Base-by-base conservation (phyloP, 2,329 filamentous ascomycete species). In the Aureobasidium pullulans region DNA sequence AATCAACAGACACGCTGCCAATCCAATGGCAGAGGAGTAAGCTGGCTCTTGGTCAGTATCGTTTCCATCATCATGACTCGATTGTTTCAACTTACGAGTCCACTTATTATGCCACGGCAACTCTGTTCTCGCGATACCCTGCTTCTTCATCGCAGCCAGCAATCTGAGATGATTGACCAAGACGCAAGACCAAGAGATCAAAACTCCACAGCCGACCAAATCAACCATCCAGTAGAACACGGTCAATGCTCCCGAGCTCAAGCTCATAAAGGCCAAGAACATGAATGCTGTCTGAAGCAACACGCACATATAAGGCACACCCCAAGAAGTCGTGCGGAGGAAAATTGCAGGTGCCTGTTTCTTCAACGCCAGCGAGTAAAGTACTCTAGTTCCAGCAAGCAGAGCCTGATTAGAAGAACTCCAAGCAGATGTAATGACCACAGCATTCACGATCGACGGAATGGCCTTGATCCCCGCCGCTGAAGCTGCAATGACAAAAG, bases 381-480 rank as follows among this genome's bases (percentile, higher is more conserved):
- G 79, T 6, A 85, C 89, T 59, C 87, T 84, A 62, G 84, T 87
- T 16, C 85, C 87, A 66, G 79, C 89, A 78, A 90, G 90, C 29
- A 90, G 75, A 74, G 90, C 87, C 1, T 86, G 89, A 77, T 90
- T 91, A 63, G 86, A 82, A 15, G 88, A 88, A 10, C 84, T 87
- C 73, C 90, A 89, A 66, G 89, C 87, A 69, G 90, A 90, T 63
- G 90, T 70, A 61, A 89, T 76, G 64, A 91, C 89, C 67, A 85
- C 88, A 28, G 76, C 88, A 72, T 91, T 91, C 68, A 91, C 74
- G 67, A 90, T 83, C 65, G 84, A 80, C 2, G 86, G 83, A 9
- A 91, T 77, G 16, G 75, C 72, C 2, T 79, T 73, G 69, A 91
- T 87, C 11, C 82, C 77, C 1, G 86, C 85, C n/a, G 86, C 66